These are phyloP conservation scores for Salisapilia sapeloensis DNA, from an alignment of 352 stramenopile species.

Conservation along the genomic window DNA sequence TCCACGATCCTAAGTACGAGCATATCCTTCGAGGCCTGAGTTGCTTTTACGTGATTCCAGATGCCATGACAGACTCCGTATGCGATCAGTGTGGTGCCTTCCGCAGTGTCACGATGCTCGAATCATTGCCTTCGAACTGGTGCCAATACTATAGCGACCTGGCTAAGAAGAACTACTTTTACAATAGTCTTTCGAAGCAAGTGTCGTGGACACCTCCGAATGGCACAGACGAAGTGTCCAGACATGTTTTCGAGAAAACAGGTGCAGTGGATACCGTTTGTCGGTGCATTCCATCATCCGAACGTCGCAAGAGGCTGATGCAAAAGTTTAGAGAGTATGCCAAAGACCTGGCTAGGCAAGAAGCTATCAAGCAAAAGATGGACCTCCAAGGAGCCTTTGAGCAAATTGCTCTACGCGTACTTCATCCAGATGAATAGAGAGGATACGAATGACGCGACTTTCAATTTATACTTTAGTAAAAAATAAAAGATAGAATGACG, in stretches of 20 bases:
- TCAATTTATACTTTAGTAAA: too few relatives aligned
- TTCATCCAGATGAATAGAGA: too few relatives aligned
- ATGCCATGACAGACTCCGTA: slow-evolving; percentile 26
- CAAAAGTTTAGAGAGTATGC: slow-evolving; percentile 35
- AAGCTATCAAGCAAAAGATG: slow-evolving; percentile 20
- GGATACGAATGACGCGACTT: too few relatives aligned
- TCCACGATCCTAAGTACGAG: too few relatives aligned
- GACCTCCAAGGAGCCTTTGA: slow-evolving; percentile 34
- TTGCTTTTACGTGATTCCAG: slow-evolving; percentile 24
- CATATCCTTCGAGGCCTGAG: slow-evolving; percentile 13
- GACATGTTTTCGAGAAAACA: slow-evolving; percentile 32
- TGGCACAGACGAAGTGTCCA: slow-evolving; percentile 13
- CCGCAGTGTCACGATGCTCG: slow-evolving; percentile 12
- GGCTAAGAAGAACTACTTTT: slow-evolving; percentile 32
- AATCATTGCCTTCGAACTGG: slow-evolving; percentile 18
- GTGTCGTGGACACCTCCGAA: slow-evolving; percentile 26
- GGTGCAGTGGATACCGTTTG: slow-evolving; percentile 41
- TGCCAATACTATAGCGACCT: slow-evolving; percentile 27
- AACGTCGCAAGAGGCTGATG: slow-evolving; percentile 23
- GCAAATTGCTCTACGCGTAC: too few relatives aligned
- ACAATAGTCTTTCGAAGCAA: slow-evolving; percentile 12
- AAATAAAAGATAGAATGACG: slow-evolving; percentile 52
- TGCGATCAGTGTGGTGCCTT: slow-evolving; percentile 31
- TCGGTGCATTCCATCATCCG: slow-evolving; percentile 32
- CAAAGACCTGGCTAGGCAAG: slow-evolving; percentile 11